Evolutionary conservation across 257 asterid genomes (phyloP).

Genomic region (Pogostemon cablin): DNA sequence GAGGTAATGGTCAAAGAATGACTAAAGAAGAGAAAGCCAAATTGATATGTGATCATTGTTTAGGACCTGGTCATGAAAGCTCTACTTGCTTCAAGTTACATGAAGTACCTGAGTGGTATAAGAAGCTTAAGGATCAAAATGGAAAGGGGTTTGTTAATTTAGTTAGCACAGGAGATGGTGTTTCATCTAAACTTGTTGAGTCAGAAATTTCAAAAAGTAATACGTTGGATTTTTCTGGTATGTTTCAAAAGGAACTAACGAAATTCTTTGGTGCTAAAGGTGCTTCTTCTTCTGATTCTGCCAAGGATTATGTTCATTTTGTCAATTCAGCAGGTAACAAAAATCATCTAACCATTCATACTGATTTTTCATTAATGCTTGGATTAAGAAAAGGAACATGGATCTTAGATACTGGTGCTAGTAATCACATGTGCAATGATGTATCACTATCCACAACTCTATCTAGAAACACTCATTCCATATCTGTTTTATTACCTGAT

Average conservation of each 20-base stretch:
- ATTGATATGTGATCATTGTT: neutral
- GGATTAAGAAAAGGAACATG: neutral
- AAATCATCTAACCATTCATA: neutral
- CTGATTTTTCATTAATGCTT: neutral
- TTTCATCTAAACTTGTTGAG: no score
- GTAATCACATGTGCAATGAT: neutral
- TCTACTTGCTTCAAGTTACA: no score
- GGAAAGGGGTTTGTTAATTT: no score
- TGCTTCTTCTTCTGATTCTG: neutral
- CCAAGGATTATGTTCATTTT: no score
- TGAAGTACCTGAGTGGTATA: neutral
- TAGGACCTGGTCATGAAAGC: neutral
- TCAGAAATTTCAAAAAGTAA: no score
- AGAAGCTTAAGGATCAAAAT: neutral
- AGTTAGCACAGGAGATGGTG: no score
- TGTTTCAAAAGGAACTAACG: neutral
- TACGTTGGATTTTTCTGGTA: neutral
- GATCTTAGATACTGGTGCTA: neutral
- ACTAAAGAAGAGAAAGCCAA: neutral
- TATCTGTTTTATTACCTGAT: neutral
- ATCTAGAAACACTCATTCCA: neutral
- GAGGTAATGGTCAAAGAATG: neutral
- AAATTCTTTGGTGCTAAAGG: neutral
- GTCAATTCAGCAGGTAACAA: neutral
- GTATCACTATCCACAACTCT: neutral